Evolutionary conservation across 192 early-diverging fungal species (phyloP).

Genomic region (Entomortierella lignicola): DNA sequence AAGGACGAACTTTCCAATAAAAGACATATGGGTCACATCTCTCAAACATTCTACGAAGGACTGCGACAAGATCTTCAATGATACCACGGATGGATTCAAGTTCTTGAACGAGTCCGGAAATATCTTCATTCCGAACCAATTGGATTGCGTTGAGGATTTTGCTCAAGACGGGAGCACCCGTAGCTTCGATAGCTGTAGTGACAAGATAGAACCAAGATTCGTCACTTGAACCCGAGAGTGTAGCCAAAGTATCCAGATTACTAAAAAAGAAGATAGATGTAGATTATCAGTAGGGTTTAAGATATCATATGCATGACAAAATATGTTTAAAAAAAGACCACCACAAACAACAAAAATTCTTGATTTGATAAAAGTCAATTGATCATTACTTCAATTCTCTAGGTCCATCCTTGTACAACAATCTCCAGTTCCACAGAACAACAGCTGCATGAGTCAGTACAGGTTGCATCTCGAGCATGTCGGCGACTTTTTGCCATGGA

Average conservation of each 20-base stretch:
- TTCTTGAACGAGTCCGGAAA: conserved; percentile 59
- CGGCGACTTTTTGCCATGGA: conserved; percentile 83
- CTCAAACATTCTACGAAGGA: conserved; percentile 87
- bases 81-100: conserved; percentile 68
- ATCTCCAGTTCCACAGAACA: conserved; percentile 91
- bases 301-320: too few species aligned
- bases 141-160: conserved; percentile 78
- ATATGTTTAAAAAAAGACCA: too few species aligned
- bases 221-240: conserved; percentile 88
- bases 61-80: conserved; percentile 63
- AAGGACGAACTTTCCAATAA: conserved; percentile 92
- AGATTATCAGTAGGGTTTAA: conserved; percentile 7
- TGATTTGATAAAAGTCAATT: too few species aligned
- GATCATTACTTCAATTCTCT: conserved; percentile 71
- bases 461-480: conserved; percentile 84
- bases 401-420: conserved; percentile 84
- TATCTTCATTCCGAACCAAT: conserved; percentile 64
- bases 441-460: conserved; percentile 89
- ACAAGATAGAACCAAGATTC: conserved; percentile 98
- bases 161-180: conserved; percentile 74
- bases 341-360: too few species aligned
- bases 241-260: conserved; percentile 86
- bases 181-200: conserved; percentile 87
- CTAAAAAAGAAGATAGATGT: conserved; percentile 50
- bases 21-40: conserved; percentile 96